Percentiles rank a stretch among this genome's conserved stretches.
Evolutionary conservation across 2,329 filamentous ascomycete genomes (phyloP).

Genomic region (Cladosporium sp.): DNA sequence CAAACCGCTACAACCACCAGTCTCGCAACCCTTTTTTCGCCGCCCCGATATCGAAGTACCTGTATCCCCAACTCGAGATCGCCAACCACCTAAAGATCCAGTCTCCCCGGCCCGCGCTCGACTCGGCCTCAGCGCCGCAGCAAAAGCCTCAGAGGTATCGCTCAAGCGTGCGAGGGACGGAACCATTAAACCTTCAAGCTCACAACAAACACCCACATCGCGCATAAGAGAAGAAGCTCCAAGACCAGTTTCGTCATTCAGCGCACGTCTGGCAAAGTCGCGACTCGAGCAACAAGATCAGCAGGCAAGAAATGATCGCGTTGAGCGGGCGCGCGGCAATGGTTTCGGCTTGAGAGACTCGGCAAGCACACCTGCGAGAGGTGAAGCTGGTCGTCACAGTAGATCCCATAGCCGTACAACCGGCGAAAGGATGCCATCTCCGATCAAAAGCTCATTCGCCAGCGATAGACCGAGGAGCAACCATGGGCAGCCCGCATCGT

Average conservation of each 20-base stretch:
- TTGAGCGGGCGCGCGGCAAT: slow-evolving; percentile 38
- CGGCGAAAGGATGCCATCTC: slow-evolving; percentile 6
- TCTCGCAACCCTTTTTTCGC: slow-evolving; percentile 1
- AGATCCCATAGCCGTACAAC: not conserved
- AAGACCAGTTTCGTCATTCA: slow-evolving; percentile 51
- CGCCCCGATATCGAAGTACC: slow-evolving; percentile 62
- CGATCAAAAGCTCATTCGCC: not conserved
- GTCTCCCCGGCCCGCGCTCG: slow-evolving; percentile 74
- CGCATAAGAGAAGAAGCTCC: not conserved
- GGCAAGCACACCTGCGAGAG: not conserved
- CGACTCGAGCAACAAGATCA: slow-evolving; percentile 41
- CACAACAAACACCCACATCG: slow-evolving; percentile 13
- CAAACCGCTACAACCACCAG: slow-evolving; percentile 6
- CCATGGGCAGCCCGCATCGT: not conserved
- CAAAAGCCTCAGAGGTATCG: slow-evolving; percentile 75
- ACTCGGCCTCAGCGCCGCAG: slow-evolving; percentile 84
- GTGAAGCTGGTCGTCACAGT: not conserved
- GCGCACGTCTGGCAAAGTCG: slow-evolving; percentile 74
- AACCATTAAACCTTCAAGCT: slow-evolving; percentile 23
- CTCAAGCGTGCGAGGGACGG: slow-evolving; percentile 60
- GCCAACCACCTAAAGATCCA: slow-evolving; percentile 47
- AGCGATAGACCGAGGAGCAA: not conserved
- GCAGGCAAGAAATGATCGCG: slow-evolving; percentile 40
- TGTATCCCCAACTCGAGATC: slow-evolving; percentile 58
- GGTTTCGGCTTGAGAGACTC: slow-evolving; percentile 22